Conservation (phyloP, 208 protist species). For the Acanthamoeba castellanii region DNA sequence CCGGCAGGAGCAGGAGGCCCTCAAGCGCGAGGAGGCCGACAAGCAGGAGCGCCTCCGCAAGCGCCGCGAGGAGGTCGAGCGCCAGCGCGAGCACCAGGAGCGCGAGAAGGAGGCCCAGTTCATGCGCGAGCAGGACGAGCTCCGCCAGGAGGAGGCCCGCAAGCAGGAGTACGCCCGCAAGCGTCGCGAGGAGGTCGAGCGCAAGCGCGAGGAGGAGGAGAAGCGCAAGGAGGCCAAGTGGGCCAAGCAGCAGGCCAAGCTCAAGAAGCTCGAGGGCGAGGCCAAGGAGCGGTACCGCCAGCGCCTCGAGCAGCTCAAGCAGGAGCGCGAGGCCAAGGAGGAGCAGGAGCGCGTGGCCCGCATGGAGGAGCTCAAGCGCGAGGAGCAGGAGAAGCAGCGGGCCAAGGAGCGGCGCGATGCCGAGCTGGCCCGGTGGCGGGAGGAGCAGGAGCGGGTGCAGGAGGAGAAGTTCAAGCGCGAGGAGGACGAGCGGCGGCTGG, state of each 20-base stretch:
- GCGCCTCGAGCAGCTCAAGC: conserved; percentile 57
- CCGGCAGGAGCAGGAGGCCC: conserved; percentile 39
- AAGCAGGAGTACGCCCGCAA: conserved; percentile 60
- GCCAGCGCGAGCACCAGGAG: conserved; percentile 9
- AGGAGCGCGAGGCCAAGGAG: conserved; percentile 65
- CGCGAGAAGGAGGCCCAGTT: conserved; percentile 26
- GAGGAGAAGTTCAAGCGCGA: conserved; percentile 57
- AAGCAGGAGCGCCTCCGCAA: not conserved
- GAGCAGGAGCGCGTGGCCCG: not conserved
- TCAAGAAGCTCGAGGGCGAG: conserved; percentile 68
- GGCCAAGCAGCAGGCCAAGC: conserved; percentile 24
- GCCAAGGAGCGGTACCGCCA: conserved; percentile 61
- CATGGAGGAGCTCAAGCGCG: not conserved
- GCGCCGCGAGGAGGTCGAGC: not conserved
- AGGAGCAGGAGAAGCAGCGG: not conserved
- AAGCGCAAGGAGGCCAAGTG: conserved; percentile 44
- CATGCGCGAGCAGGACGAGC: conserved; percentile 26
- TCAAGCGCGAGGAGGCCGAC: not conserved
- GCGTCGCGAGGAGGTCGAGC: conserved; percentile 41
- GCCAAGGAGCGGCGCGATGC: not conserved
- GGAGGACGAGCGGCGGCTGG: not conserved
- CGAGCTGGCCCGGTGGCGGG: conserved; percentile 27
- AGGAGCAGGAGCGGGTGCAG: conserved; percentile 25
- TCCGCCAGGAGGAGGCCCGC: conserved; percentile 15
- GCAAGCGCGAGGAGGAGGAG: conserved; percentile 51